Base-by-base conservation (phyloP, 2,329 filamentous ascomycete species). In the Cladosporium sp. region DNA sequence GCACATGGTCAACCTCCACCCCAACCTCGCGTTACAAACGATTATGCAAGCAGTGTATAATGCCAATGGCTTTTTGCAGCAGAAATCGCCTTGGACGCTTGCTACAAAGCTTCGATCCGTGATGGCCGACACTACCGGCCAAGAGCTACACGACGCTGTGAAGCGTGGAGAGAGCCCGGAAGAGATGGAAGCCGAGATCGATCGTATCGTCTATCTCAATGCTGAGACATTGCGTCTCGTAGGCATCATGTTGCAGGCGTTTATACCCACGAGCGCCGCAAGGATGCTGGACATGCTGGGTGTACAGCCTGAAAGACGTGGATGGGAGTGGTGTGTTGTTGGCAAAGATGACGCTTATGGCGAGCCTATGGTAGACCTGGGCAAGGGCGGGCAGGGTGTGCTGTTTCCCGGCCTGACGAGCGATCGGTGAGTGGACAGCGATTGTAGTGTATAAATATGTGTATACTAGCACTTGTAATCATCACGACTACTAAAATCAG, bases 221-320 rank as follows among this genome's bases (percentile, higher is more conserved):
- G 86, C 89, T 10, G 95, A 99, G 78, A 86, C 90, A 5, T 76
- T 97, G 56, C 89, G 95, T 44, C 86, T 97, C 28, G 82, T 84
- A 0, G 92, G 89, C 16, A 97, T 99, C 71, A 81, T 98, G 56
- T 81, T 99, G 53, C 93, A 97, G 77, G 93, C 95, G 1, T 91
- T 93, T 74, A 96, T 99, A 85, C 95, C 95, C 0, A 83, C 81
- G 49, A 96, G 96, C 77, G 86, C 92, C 56, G 78, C 79, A 12
- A 80, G 86, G 69, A 78, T 97, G 35, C 84, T 99, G 0, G 90
- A 97, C 75, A 85, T 89, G 72, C 81, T 99, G 10, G 89, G 91
- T 1, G 93, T 99, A 5, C 79, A 81, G 3, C 75, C 81, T 10
- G 82, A 85, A 11, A 85, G 85, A 62, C 84, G 94, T 65, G 85